A percentile compares a stretch with the other conserved stretches of the same genome.
Conservation (phyloP, 2,329 filamentous ascomycete genomes). For the Trichoderma arundinaceum region DNA sequence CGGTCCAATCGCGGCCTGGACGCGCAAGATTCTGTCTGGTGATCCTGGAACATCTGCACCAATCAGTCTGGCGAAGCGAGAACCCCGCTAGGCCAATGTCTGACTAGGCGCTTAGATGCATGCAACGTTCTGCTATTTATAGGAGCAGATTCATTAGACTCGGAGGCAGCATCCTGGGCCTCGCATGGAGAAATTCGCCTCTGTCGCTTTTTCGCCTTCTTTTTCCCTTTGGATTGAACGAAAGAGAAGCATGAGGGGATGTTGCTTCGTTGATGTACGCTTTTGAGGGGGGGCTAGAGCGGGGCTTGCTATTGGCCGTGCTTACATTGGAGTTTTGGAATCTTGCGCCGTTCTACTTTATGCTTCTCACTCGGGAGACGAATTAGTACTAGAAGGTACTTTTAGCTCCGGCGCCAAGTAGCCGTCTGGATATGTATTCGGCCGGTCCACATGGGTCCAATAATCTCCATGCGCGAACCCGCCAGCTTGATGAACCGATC, state of each 20-base stretch:
- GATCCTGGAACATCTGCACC: not conserved
- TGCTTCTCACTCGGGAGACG: constrained; percentile 8
- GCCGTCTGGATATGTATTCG: constrained; percentile 1
- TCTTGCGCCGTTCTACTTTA: not conserved
- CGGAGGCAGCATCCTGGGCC: not conserved
- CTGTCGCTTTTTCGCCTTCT: not conserved
- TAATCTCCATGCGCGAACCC: not conserved
- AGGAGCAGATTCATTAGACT: constrained; percentile 6
- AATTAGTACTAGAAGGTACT: not conserved
- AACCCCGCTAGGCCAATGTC: constrained; percentile 23
- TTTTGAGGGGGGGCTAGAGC: too few species aligned
- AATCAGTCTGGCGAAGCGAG: not conserved
- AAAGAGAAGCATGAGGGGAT: too few species aligned
- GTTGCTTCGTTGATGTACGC: too few species aligned
- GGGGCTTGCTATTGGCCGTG: not conserved
- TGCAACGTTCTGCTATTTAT: constrained; percentile 16
- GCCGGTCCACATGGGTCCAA: not conserved
- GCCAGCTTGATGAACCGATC: not conserved
- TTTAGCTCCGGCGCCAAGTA: constrained; percentile 24
- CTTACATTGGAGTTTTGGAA: not conserved
- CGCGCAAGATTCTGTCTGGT: not conserved
- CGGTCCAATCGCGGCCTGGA: constrained; percentile 18
- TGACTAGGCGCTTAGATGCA: constrained; percentile 25
- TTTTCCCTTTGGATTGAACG: not conserved
- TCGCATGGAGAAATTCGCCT: not conserved